phyloP scores from a whole-genome alignment of 2,329 filamentous ascomycete genomes.

The Aspergillus floridensis region DNA sequence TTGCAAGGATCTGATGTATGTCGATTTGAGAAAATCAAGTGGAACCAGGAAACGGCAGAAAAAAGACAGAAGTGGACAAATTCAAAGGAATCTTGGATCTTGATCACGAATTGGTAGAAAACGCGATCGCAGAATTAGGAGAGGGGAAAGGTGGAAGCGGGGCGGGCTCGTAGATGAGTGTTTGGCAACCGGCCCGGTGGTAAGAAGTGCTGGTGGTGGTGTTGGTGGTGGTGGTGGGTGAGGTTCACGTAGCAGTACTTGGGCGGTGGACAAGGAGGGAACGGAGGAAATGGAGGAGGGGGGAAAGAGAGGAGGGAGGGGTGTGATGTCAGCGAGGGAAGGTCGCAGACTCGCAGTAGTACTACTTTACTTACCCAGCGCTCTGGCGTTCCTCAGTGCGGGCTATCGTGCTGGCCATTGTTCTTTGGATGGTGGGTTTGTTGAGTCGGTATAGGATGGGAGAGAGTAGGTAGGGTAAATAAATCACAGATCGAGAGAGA shows the following conservation, averaged over 20 bases:
- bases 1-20: slow-evolving; percentile 8
- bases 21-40: slow-evolving; percentile 10
- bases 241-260: not conserved
- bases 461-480: slow-evolving; percentile 12
- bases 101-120: slow-evolving; percentile 1
- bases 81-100: not conserved
- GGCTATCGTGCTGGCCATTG: slow-evolving; percentile 51
- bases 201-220: not conserved
- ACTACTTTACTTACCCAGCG: slow-evolving; percentile 54
- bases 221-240: not conserved
- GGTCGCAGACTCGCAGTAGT: slow-evolving; percentile 4
- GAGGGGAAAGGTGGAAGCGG: not conserved
- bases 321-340: slow-evolving; percentile 41
- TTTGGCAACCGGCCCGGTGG: not conserved
- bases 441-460: slow-evolving; percentile 4
- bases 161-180: not conserved
- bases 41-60: not conserved
- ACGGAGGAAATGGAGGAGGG: slow-evolving; percentile 15
- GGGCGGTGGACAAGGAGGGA: slow-evolving; percentile 7
- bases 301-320: slow-evolving; percentile 22
- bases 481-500: slow-evolving; percentile 10
- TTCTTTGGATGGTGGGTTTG: slow-evolving; percentile 9
- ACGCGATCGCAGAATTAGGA: not conserved
- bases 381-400: slow-evolving; percentile 44
- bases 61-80: not conserved